A percentile compares a stretch with the other conserved stretches of the same genome.
These are phyloP conservation scores for Aspergillus heteromorphus DNA, from an alignment of 495 filamentous ascomycete genomes.

Conservation along the genomic window DNA sequence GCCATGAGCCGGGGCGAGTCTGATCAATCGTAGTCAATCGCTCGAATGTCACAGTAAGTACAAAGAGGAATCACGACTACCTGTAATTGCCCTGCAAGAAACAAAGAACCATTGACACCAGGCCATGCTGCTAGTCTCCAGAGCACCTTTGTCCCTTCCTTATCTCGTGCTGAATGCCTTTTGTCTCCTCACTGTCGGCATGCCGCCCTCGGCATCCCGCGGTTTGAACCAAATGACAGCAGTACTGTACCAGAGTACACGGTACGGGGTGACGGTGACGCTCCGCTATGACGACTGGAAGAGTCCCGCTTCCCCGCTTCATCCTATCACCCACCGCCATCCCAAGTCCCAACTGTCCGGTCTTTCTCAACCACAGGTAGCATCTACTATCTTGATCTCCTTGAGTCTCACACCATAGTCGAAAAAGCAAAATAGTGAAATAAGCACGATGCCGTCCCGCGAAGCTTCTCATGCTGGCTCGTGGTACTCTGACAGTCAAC, in stretches of 20 bases:
- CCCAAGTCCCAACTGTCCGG: not conserved
- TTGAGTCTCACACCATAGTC: not conserved
- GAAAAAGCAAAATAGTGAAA: no score
- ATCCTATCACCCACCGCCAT: conserved; percentile 3
- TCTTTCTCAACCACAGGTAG: conserved; percentile 1
- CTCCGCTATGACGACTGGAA: conserved; percentile 7
- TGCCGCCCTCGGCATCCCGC: conserved; percentile 13
- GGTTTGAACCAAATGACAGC: no score
- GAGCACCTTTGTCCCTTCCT: not conserved
- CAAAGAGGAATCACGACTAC: no score
- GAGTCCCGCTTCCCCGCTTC: conserved; percentile 24
- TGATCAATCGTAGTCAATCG: no score
- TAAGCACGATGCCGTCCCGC: conserved; percentile 50
- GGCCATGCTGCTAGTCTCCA: no score
- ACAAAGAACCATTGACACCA: no score
- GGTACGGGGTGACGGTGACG: not conserved
- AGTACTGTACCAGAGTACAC: not conserved
- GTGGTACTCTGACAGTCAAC: conserved; percentile 71
- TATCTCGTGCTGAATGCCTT: not conserved
- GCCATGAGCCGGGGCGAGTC: no score
- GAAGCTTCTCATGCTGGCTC: conserved; percentile 68
- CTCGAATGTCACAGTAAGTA: no score
- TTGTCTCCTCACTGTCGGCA: conserved; percentile 3
- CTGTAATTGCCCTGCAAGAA: no score
- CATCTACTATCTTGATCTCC: not conserved